These are phyloP conservation scores for Mycena crocata DNA, from an alignment of 768 basidiomycete genomes.

Conservation along the genomic window DNA sequence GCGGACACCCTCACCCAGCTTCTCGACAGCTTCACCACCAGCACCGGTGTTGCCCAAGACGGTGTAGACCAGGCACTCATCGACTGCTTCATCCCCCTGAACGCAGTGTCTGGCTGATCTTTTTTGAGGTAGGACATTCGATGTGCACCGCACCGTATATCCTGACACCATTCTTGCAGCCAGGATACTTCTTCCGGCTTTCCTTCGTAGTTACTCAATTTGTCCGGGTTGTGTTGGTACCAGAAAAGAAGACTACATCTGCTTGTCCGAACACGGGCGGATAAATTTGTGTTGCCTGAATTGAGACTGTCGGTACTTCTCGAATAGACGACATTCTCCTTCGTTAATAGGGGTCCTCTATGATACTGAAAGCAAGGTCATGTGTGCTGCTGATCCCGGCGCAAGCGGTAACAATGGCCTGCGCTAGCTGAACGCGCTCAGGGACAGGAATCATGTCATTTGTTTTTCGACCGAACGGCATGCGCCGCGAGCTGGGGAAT, in stretches of 20 bases:
- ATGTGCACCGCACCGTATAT: too few relatives aligned
- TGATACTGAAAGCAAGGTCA: too few relatives aligned
- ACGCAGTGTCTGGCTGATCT: constrained; percentile 28
- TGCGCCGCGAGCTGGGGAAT: too few relatives aligned
- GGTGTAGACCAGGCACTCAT: constrained; percentile 25
- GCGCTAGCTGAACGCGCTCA: too few relatives aligned
- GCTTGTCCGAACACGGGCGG: constrained; percentile 23
- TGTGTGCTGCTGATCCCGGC: too few relatives aligned
- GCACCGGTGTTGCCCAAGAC: constrained; percentile 26
- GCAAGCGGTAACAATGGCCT: too few relatives aligned
- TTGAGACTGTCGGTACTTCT: too few relatives aligned
- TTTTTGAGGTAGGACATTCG: not conserved
- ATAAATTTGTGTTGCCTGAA: not conserved
- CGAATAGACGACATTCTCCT: too few relatives aligned
- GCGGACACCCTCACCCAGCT: constrained; percentile 16
- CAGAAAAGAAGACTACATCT: constrained; percentile 20
- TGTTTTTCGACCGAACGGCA: too few relatives aligned
- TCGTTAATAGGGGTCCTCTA: too few relatives aligned
- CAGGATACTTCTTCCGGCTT: constrained; percentile 8
- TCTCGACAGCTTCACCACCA: constrained; percentile 14
- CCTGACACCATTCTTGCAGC: not conserved
- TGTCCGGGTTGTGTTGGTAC: constrained; percentile 22
- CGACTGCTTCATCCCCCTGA: constrained; percentile 31
- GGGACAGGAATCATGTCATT: too few relatives aligned
- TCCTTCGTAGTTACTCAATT: constrained; percentile 7